Evolutionary conservation across 2,329 filamentous ascomycete species (phyloP), one percentile per base, ranked within the genome.

Genomic region (Pseudogymnoascus sp.): DNA sequence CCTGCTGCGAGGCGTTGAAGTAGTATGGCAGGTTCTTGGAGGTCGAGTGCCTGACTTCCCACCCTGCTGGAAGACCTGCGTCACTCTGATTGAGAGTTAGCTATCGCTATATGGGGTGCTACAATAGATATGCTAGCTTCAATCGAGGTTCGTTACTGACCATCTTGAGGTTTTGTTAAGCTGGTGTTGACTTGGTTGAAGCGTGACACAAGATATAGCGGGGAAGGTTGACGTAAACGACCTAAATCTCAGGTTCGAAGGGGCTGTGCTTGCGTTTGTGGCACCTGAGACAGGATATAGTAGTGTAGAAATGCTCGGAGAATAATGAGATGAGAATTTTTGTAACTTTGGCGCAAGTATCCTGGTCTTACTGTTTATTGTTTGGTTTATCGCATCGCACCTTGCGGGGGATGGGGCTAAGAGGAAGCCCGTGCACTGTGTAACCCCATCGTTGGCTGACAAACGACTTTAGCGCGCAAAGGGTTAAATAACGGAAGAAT

Each of bases 21-120:
- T 97, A 99, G 82, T 99, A 99, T 38, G 95, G 95, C 37, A 97
- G 88, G 79, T 96, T 96, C 81, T 97, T 97, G 77, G 91, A 96
- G 81, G 97, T 96, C 76, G 91, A 96, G 80, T 96, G 91, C 76
- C 95, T 91, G 74, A 99, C 91, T 80, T 97, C 95, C 93, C 93
- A 97, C 76, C 87, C 86, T 60, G 86, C 76, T 66, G 93, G 93
- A 67, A 97, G 86, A 75, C 93, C 93, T 70, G 88, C 87, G 63
- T 92, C 89, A 73, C 83, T 78, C 86, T 89, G 70, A 21, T 60
- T 60, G 24, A n/a, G 40, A n/a, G 50, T 56, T 56, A 56, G 50
- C 50, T 33, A 56, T 21, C n/a, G 5, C 33, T 33, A 19, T 19
- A 56, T 4, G 50, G n/a, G 10, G 16, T 19, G 29, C 5, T 19